Conservation (phyloP, 2,329 filamentous ascomycete species). For the Penicillium sp. region DNA sequence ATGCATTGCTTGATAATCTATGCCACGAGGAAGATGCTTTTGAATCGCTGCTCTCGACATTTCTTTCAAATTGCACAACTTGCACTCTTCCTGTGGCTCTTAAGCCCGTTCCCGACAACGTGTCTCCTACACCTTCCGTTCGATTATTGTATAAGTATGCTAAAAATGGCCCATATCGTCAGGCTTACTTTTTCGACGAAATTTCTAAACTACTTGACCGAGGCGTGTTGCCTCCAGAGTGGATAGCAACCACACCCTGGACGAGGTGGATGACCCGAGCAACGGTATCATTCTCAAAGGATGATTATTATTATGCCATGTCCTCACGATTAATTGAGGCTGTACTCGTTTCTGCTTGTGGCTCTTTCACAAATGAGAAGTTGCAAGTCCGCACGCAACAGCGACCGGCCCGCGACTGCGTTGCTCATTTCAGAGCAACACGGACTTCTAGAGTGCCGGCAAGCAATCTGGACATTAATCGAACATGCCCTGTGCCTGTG, state of each 20-base stretch:
- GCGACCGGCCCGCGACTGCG: neutral
- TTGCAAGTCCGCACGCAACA: neutral
- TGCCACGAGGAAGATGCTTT: slow-evolving; percentile 37
- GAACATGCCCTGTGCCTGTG: slow-evolving; percentile 32
- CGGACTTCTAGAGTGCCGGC: slow-evolving; percentile 14
- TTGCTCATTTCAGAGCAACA: slow-evolving; percentile 7
- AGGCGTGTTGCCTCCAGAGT: slow-evolving; percentile 36
- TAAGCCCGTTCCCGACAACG: slow-evolving; percentile 18
- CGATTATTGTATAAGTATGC: slow-evolving; percentile 33
- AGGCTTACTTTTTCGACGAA: slow-evolving; percentile 35
- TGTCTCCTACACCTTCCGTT: slow-evolving; percentile 28
- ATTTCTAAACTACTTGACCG: slow-evolving; percentile 36
- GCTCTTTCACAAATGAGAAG: slow-evolving; percentile 6
- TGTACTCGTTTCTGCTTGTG: slow-evolving; percentile 32
- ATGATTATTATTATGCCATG: slow-evolving; percentile 33
- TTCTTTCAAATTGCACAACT: slow-evolving; percentile 28
- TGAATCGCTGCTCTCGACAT: slow-evolving; percentile 33
- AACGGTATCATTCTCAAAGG: slow-evolving; percentile 37
- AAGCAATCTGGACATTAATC: slow-evolving; percentile 2
- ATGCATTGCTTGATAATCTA: slow-evolving; percentile 35
- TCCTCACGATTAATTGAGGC: slow-evolving; percentile 34
- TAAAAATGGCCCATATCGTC: slow-evolving; percentile 12
- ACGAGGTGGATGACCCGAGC: slow-evolving; percentile 38
- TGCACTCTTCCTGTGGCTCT: slow-evolving; percentile 31
- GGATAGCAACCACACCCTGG: slow-evolving; percentile 42